These are phyloP conservation scores for Podospora australis DNA, from an alignment of 495 filamentous ascomycete genomes.

Conservation along the genomic window DNA sequence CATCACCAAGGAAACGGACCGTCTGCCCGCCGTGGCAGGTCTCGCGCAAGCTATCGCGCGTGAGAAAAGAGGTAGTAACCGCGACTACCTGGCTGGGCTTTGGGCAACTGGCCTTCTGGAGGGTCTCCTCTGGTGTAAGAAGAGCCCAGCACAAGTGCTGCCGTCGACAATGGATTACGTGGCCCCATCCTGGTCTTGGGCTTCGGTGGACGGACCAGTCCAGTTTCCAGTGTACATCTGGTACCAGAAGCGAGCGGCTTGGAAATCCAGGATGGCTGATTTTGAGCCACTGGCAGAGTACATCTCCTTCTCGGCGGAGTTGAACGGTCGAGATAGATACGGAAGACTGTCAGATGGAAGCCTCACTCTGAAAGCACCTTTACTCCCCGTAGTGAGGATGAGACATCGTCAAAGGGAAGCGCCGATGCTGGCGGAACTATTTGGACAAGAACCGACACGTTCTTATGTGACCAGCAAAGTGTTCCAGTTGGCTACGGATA, in stretches of 20 bases:
- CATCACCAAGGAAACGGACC: slow-evolving; percentile 28
- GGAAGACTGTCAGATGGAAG: slow-evolving; percentile 1
- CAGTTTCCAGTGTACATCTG: slow-evolving; percentile 19
- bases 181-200: slow-evolving; percentile 37
- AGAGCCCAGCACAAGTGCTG: slow-evolving; percentile 7
- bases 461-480: slow-evolving; percentile 8
- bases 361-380: slow-evolving; percentile 11
- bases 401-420: slow-evolving; percentile 1
- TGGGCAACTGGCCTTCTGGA: slow-evolving; percentile 22
- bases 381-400: slow-evolving; percentile 6
- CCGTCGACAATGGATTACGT: slow-evolving; percentile 5
- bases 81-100: slow-evolving; percentile 21
- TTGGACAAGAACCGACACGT: slow-evolving; percentile 10
- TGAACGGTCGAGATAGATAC: slow-evolving; percentile 1
- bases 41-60: slow-evolving; percentile 16
- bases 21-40: slow-evolving; percentile 30
- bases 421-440: slow-evolving; percentile 2
- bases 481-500: slow-evolving; percentile 2
- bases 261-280: slow-evolving; percentile 12
- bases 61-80: slow-evolving; percentile 1
- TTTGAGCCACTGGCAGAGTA: slow-evolving; percentile 18
- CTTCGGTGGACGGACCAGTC: slow-evolving; percentile 23
- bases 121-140: slow-evolving; percentile 21
- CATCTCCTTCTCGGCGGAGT: neutral
- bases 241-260: slow-evolving; percentile 8